These are phyloP conservation scores for Hypoxylon sp. DNA, from an alignment of 2,329 filamentous ascomycete species.

Conservation along the genomic window DNA sequence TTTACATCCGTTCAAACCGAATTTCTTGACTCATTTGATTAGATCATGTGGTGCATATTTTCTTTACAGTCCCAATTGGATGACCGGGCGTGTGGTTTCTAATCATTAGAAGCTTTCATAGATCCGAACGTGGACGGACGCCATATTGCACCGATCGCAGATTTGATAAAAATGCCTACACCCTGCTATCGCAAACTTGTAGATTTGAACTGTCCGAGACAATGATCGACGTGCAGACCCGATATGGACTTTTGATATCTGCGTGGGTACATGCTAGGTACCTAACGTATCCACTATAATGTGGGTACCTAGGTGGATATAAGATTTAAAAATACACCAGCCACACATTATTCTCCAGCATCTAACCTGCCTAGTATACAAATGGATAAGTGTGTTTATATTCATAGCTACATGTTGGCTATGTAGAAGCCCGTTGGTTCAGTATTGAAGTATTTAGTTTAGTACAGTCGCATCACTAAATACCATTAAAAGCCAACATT, in stretches of 20 bases:
- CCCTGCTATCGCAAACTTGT: background rate
- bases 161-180: background rate
- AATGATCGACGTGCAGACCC: background rate
- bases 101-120: background rate
- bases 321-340: slow-evolving; percentile 11
- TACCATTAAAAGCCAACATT: background rate
- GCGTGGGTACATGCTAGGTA: slow-evolving; percentile 4
- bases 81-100: background rate
- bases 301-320: slow-evolving; percentile 9
- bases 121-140: background rate
- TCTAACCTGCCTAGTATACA: slow-evolving; percentile 5
- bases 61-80: background rate
- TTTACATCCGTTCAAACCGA: slow-evolving; percentile 7
- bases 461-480: background rate
- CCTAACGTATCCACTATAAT: background rate
- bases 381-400: slow-evolving; percentile 4
- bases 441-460: background rate
- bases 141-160: slow-evolving; percentile 1
- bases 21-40: slow-evolving; percentile 4
- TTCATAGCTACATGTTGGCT: background rate
- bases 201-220: slow-evolving; percentile 3
- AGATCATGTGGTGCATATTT: background rate
- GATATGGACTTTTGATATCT: background rate
- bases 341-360: slow-evolving; percentile 1
- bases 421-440: background rate